Conservation (phyloP, 2,329 filamentous ascomycete genomes). For the Cytospora chrysosperma region DNA sequence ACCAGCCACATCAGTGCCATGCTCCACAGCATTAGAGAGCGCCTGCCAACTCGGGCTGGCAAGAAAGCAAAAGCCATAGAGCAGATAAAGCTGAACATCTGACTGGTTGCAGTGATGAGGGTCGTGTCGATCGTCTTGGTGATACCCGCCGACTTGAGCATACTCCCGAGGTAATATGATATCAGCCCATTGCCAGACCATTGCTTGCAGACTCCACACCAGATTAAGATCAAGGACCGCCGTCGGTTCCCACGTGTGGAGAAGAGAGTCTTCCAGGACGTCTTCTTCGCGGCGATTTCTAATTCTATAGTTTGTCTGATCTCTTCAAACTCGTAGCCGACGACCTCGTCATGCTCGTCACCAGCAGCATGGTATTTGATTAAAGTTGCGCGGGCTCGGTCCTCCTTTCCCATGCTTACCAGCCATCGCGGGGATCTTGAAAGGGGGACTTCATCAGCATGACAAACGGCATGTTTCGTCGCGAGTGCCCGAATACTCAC, state of each 20-base stretch:
- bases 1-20: background rate
- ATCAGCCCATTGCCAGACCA: slow-evolving; percentile 53
- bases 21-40: background rate
- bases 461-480: background rate
- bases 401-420: slow-evolving; percentile 32
- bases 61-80: background rate
- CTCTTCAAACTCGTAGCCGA: slow-evolving; percentile 59
- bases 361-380: slow-evolving; percentile 52
- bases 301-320: slow-evolving; percentile 57
- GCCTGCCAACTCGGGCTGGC: background rate
- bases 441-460: slow-evolving; percentile 25
- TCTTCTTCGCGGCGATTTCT: slow-evolving; percentile 50
- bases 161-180: slow-evolving; percentile 47
- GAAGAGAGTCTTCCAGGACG: slow-evolving; percentile 54
- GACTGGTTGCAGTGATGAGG: background rate
- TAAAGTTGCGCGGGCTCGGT: slow-evolving; percentile 35
- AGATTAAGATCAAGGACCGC: slow-evolving; percentile 47
- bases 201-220: slow-evolving; percentile 55
- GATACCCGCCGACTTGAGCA: slow-evolving; percentile 46
- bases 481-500: background rate
- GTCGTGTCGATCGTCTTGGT: slow-evolving; percentile 34
- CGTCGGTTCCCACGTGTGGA: slow-evolving; percentile 50
- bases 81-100: background rate
- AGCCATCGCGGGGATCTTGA: slow-evolving; percentile 38
- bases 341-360: slow-evolving; percentile 48